Base-by-base conservation (phyloP, 768 basidiomycete species). In the Suillus variegatus region DNA sequence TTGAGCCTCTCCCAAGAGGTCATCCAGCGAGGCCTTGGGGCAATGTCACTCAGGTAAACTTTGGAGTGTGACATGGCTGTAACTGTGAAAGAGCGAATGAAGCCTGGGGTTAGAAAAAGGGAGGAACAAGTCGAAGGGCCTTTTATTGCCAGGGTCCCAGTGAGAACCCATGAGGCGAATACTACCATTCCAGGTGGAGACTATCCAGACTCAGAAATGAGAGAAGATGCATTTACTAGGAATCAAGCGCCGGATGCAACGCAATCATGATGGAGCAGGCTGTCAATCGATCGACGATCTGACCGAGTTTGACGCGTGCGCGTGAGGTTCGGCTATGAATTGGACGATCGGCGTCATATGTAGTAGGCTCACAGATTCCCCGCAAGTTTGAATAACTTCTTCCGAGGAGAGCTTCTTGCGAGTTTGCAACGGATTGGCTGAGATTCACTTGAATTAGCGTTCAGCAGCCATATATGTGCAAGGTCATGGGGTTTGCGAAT, bases 1-100 rank as follows among this genome's bases (percentile, higher is more conserved):
- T 83, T 78, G 68, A 77, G 68, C 66, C 71, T 82, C 68, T 88
- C 88, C 87, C 86, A 88, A 40, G 73, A 68, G 10, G 71, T 70
- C 70, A 87, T 79, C 62, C 82, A 70, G 36, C 72, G 69, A 38
- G 79, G 74, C 35, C 78, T 82, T 54, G 74, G 71, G 44, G 71
- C 69, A 46, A 87, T 60, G 63, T 88, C 84, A 40, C 81, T 73
- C 51, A 82, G 77, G 66, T 81, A 75, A 40, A 84, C 70, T 54
- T 74, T 67, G 13, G 68, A 70, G 47, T 62, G 64, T 18, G 75
- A 49, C 75, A 78, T 76, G 61, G 28, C 12, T 25, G 64, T 12
- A 7, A 43, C 25, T 56, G 32, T 2, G 20, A 40, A 28, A 60
- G 52, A 40, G 51, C 18, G 64, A 9, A 32, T 1, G 32, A 32